Evolutionary conservation across 1,284 basidiomycete species (phyloP).

Genomic region (Amylostereum areolatum): DNA sequence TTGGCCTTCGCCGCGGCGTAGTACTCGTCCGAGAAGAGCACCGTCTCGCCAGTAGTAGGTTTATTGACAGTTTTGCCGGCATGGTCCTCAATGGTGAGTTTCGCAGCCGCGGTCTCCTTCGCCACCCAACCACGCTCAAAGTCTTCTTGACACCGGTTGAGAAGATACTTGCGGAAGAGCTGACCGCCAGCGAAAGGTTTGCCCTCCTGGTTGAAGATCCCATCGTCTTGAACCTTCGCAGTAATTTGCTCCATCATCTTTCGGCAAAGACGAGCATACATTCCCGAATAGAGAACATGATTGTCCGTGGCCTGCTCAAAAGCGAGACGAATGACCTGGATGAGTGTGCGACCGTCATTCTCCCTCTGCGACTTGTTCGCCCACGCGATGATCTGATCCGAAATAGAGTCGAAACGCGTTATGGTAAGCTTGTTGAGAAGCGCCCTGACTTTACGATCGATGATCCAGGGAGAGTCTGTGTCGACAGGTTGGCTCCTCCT

Average conservation of each 20-base stretch:
- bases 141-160: conserved; percentile 66
- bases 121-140: conserved; percentile 44
- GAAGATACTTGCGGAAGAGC: conserved; percentile 64
- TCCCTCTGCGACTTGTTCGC: conserved; percentile 91
- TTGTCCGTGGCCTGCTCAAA: conserved; percentile 97
- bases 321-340: conserved; percentile 90
- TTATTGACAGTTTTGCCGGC: conserved; percentile 56
- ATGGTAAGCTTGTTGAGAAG: conserved; percentile 94
- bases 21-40: conserved; percentile 90
- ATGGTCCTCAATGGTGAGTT: conserved; percentile 40
- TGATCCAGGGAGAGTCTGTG: conserved; percentile 69
- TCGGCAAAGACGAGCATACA: conserved; percentile 91
- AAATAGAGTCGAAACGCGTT: conserved; percentile 94
- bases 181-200: too few relatives aligned
- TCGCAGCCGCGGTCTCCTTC: conserved; percentile 19
- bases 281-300: conserved; percentile 88
- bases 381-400: conserved; percentile 85
- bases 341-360: conserved; percentile 87
- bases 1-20: conserved; percentile 95
- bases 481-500: too few relatives aligned
- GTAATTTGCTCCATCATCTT: conserved; percentile 90
- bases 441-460: conserved; percentile 89
- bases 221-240: conserved; percentile 79
- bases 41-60: conserved; percentile 47
- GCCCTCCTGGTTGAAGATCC: conserved; percentile 65